Percentiles rank a stretch among this genome's conserved stretches.
Conservation (phyloP, 441 rosid species). For the Raphanus hybrid region DNA sequence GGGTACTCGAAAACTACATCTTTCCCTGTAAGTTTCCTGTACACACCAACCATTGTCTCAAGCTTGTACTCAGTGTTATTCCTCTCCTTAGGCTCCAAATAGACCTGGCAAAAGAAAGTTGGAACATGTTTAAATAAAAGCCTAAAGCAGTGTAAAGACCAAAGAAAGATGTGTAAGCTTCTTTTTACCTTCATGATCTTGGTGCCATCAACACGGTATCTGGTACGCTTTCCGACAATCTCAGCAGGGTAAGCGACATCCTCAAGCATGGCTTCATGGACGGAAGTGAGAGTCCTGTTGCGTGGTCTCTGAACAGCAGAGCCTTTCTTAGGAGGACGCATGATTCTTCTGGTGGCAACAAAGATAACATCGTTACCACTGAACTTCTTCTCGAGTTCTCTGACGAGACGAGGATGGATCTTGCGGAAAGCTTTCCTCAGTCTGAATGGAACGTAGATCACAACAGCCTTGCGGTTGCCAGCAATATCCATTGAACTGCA, state of each 20-base stretch:
- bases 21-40: constrained; percentile 75
- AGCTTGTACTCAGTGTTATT: constrained; percentile 63
- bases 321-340: constrained; percentile 82
- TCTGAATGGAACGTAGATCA: not conserved
- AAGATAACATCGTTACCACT: constrained; percentile 79
- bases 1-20: constrained; percentile 80
- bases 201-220: constrained; percentile 77
- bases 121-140: not conserved
- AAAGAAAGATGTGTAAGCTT: not conserved
- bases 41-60: constrained; percentile 60
- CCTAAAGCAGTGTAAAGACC: not conserved
- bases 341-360: constrained; percentile 69
- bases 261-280: constrained; percentile 72
- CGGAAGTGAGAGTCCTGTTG: constrained; percentile 69
- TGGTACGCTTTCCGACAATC: constrained; percentile 74
- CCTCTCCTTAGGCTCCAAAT: constrained; percentile 75
- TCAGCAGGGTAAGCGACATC: constrained; percentile 75
- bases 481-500: constrained; percentile 72
- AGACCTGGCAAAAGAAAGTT: constrained; percentile 44
- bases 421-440: not conserved
- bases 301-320: constrained; percentile 79
- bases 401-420: not conserved
- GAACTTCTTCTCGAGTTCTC: constrained; percentile 43
- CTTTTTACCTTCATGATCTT: constrained; percentile 39
- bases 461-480: constrained; percentile 65